phyloP scores from a whole-genome alignment of 805 yeast species.

The Schwanniomyces sp. region DNA sequence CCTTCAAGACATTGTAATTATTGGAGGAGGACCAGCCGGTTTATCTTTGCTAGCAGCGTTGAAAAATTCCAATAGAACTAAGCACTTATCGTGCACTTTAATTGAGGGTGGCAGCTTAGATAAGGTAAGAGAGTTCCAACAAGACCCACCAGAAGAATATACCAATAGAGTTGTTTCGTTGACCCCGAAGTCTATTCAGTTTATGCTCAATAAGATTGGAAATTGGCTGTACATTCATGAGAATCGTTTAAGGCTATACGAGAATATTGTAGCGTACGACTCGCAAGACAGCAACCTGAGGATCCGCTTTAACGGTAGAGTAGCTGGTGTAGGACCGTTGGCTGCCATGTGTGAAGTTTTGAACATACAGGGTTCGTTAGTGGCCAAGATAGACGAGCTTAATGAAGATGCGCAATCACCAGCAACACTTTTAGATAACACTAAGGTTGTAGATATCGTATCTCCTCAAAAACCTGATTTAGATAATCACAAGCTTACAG shows the following conservation, averaged over 20 bases:
- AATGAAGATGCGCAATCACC: conserved; percentile 18
- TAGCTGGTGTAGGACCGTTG: conserved; percentile 34
- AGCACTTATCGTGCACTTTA: conserved; percentile 59
- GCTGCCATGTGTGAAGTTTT: conserved; percentile 89
- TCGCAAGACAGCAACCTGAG: conserved; percentile 64
- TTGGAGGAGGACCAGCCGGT: conserved; percentile 99
- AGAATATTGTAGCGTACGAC: conserved; percentile 83
- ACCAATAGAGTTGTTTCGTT: conserved; percentile 84
- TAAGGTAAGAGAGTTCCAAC: conserved; percentile 47
- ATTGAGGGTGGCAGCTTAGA: conserved; percentile 71
- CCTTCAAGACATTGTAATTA: conserved; percentile 71
- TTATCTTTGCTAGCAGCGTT: conserved; percentile 80
- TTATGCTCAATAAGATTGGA: conserved; percentile 61
- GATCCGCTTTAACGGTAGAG: conserved; percentile 67
- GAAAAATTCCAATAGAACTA: conserved; percentile 63
- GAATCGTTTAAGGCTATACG: conserved; percentile 77
- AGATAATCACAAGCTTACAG: conserved; percentile 16
- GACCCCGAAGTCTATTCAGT: conserved; percentile 77
- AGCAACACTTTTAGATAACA: conserved; percentile 55
- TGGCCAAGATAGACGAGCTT: conserved; percentile 43
- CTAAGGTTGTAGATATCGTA: conserved; percentile 61
- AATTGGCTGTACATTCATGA: conserved; percentile 69
- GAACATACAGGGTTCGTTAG: conserved; percentile 76
- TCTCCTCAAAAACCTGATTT: conserved; percentile 7
- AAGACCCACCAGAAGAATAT: conserved; percentile 47